Evolutionary conservation across 2,329 filamentous ascomycete genomes (phyloP), one percentile per base, ranked within the genome.

Genomic region (Alternaria hordeiaustralica): DNA sequence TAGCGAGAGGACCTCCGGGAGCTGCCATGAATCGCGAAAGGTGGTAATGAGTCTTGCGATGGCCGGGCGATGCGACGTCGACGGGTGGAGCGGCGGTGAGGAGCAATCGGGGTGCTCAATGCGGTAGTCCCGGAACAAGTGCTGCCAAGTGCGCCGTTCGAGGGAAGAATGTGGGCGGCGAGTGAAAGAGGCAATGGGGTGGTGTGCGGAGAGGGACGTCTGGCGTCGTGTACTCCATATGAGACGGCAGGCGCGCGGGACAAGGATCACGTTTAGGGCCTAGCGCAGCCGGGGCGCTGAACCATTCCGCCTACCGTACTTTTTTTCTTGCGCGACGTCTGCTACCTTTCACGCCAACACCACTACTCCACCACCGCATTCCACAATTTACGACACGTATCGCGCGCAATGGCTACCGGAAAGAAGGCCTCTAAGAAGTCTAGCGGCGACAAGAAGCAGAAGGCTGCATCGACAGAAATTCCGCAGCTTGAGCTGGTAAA

Each of bases 401-500:
- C 56, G 50, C 56, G 50, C 63, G 59, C 64, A 66, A 78, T 78
- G 75, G 70, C 73, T 23, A 66, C 60, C 55, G 73, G 75, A 61
- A 75, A 73, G 63, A 75, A 73, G 64, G 25, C 60, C 33, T 13
- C 47, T 1, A 65, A 67, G 25, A 59, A 64, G 60, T 47, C 51
- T 36, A 54, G 43, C 51, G 55, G 60, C 55, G 67, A 70, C 57
- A 68, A 74, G 54, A 76, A 73, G 64, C 63, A 60, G 47, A 65
- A 65, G 11, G 54, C 45, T 30, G 5, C 56, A 6, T 64, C 59
- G 10, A 51, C 57, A 26, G 57, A 58, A 33, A 51, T 60, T 9
- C 43, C 58, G 25, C 61, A 70, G 28, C 63, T 81, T 58, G 72
- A 74, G 54, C 75, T 80, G 28, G 73, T 81, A 9, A 66, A 73